Conservation (phyloP, 371 early-diverging fungal genomes). For the Batrachochytrium dendrobatidis region DNA sequence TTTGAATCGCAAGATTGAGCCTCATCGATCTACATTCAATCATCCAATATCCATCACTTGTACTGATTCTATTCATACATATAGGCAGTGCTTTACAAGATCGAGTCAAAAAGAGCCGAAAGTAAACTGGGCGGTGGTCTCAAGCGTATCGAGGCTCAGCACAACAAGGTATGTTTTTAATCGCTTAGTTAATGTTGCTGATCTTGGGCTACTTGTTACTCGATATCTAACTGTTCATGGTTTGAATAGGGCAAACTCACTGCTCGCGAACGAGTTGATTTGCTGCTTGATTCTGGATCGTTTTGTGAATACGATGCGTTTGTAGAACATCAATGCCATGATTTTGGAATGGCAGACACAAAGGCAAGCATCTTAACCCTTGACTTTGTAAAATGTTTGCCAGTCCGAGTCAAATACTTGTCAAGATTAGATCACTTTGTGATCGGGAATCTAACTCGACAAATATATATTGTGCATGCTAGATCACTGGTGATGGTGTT, state of each 20-base stretch:
- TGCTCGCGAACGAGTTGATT: constrained; percentile 84
- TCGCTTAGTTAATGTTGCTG: not conserved
- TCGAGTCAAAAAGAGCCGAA: constrained; percentile 68
- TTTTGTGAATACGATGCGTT: constrained; percentile 93
- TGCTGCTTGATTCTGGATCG: constrained; percentile 77
- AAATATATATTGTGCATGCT: too few species aligned
- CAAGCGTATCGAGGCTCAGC: constrained; percentile 79
- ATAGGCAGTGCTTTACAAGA: constrained; percentile 41
- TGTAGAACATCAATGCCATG: constrained; percentile 89
- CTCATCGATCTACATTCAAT: too few species aligned
- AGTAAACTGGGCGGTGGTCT: constrained; percentile 78
- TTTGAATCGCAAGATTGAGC: too few species aligned
- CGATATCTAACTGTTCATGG: not conserved
- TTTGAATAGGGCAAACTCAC: constrained; percentile 80
- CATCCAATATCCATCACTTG: too few species aligned
- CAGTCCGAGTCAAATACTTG: too few species aligned
- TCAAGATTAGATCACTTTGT: too few species aligned
- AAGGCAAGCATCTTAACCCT: too few species aligned
- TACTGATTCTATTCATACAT: not conserved
- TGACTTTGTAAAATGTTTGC: too few species aligned
- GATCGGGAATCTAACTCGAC: too few species aligned
- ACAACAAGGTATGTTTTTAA: constrained; percentile 60
- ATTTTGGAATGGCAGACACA: constrained; percentile 85
- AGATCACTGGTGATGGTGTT: constrained; percentile 90
- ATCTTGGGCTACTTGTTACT: not conserved